phyloP scores from a whole-genome alignment of 2,329 filamentous ascomycete genomes.

The Calonectria leucothoes region DNA sequence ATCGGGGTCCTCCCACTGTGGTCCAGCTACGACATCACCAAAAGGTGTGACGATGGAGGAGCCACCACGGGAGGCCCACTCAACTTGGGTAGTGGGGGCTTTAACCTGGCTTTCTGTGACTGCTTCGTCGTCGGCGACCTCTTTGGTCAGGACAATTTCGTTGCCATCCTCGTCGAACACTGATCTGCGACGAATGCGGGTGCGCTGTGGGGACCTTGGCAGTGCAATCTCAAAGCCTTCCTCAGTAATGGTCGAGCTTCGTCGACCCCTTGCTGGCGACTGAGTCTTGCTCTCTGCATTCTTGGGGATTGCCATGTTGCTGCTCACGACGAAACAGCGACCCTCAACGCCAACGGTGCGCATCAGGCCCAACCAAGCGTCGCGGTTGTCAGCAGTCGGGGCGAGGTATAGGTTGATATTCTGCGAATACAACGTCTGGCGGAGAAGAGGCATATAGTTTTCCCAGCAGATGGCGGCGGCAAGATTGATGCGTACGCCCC shows the following conservation, averaged over 20 bases:
- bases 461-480: constrained; percentile 96
- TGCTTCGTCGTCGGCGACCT: constrained; percentile 16
- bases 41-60: constrained; percentile 84
- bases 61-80: constrained; percentile 78
- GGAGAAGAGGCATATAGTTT: constrained; percentile 92
- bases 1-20: constrained; percentile 83
- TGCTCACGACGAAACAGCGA: constrained; percentile 84
- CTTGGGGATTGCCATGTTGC: constrained; percentile 81
- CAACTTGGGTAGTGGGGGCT: constrained; percentile 29
- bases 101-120: background rate
- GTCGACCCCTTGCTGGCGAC: constrained; percentile 16
- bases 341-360: constrained; percentile 85
- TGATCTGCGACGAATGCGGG: constrained; percentile 50
- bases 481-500: constrained; percentile 82
- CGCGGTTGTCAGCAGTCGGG: constrained; percentile 86
- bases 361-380: constrained; percentile 87
- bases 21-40: constrained; percentile 83
- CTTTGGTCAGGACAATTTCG: constrained; percentile 60
- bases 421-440: constrained; percentile 86
- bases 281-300: constrained; percentile 11
- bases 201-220: constrained; percentile 42
- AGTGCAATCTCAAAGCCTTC: constrained; percentile 62
- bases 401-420: constrained; percentile 94
- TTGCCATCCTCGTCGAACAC: constrained; percentile 66
- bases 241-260: constrained; percentile 56